These are phyloP conservation scores for Candolleomyces aberdarensis DNA, from an alignment of 768 basidiomycete species.

Conservation along the genomic window DNA sequence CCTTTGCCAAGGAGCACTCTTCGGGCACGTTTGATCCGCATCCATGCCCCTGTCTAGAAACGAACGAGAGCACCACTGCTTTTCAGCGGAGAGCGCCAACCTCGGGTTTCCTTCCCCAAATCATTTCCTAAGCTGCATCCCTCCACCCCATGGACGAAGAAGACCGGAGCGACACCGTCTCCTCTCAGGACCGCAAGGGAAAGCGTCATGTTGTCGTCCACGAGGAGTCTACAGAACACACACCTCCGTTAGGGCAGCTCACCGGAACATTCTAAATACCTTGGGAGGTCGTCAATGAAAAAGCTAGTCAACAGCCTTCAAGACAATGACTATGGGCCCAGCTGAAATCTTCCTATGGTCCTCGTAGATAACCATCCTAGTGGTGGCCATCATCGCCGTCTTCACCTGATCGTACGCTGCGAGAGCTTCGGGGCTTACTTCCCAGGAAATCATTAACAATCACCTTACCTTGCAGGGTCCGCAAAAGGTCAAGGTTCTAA, in stretches of 20 bases:
- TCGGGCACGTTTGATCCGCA: too few species aligned
- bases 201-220: constrained; percentile 41
- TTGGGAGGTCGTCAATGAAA: constrained; percentile 17
- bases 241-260: constrained; percentile 45
- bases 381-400: constrained; percentile 42
- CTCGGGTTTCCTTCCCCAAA: too few species aligned
- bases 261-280: constrained; percentile 29
- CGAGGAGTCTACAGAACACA: constrained; percentile 43
- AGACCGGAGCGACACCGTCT: constrained; percentile 3
- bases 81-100: too few species aligned
- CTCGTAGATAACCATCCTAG: constrained; percentile 45
- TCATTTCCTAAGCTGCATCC: not conserved
- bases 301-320: constrained; percentile 16
- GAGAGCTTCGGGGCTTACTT: constrained; percentile 46
- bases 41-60: too few species aligned
- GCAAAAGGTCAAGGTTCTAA: constrained; percentile 57
- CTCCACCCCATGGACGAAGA: constrained; percentile 8
- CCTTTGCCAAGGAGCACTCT: not conserved
- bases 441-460: constrained; percentile 55
- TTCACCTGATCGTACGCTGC: constrained; percentile 68
- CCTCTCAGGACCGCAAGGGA: constrained; percentile 39
- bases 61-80: too few species aligned
- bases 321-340: constrained; percentile 33
- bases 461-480: constrained; percentile 60
- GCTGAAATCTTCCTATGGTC: constrained; percentile 59